A percentile compares a stretch with the other conserved stretches of the same genome.
Conservation (phyloP, 2,329 filamentous ascomycete genomes). For the Neofusicoccum sp. region DNA sequence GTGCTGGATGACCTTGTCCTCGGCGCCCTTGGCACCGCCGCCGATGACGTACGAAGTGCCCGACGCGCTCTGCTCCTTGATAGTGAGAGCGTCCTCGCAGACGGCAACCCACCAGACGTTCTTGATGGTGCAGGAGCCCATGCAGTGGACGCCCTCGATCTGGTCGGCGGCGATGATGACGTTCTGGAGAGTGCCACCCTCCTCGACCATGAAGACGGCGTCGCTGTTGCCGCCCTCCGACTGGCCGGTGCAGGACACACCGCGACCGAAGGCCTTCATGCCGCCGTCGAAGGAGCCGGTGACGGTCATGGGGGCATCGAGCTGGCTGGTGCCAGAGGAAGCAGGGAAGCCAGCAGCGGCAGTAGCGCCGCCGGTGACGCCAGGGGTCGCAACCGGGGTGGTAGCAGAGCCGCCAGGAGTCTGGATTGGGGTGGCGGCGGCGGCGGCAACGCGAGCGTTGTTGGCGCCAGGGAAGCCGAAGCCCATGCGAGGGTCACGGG, state of each 20-base stretch:
- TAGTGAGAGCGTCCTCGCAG: conserved; percentile 45
- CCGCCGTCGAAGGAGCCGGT: conserved; percentile 21
- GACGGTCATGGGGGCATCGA: conserved; percentile 19
- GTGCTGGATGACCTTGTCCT: conserved; percentile 39
- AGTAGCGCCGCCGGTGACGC: conserved; percentile 4
- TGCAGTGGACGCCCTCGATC: conserved; percentile 55
- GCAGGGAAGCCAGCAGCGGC: conserved; percentile 18
- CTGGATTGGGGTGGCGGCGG: neutral
- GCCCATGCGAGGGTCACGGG: neutral
- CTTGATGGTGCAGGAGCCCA: conserved; percentile 50
- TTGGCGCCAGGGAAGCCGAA: conserved; percentile 11
- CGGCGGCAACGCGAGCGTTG: conserved; percentile 1
- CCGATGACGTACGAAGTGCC: conserved; percentile 34
- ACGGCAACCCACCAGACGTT: conserved; percentile 36
- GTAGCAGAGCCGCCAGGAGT: conserved; percentile 7
- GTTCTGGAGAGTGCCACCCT: conserved; percentile 48
- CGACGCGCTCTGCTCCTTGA: conserved; percentile 24
- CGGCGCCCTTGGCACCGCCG: conserved; percentile 32
- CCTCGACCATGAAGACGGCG: conserved; percentile 21
- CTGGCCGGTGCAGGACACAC: conserved; percentile 21
- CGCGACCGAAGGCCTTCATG: conserved; percentile 23
- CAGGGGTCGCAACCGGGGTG: conserved; percentile 9
- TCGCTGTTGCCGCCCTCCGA: conserved; percentile 21
- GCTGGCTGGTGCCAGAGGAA: conserved; percentile 21
- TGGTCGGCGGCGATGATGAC: conserved; percentile 53